A percentile compares a stretch with the other conserved stretches of the same genome.
These are phyloP conservation scores for Fusarium citri DNA, from an alignment of 2,329 filamentous ascomycete species.

Conservation along the genomic window DNA sequence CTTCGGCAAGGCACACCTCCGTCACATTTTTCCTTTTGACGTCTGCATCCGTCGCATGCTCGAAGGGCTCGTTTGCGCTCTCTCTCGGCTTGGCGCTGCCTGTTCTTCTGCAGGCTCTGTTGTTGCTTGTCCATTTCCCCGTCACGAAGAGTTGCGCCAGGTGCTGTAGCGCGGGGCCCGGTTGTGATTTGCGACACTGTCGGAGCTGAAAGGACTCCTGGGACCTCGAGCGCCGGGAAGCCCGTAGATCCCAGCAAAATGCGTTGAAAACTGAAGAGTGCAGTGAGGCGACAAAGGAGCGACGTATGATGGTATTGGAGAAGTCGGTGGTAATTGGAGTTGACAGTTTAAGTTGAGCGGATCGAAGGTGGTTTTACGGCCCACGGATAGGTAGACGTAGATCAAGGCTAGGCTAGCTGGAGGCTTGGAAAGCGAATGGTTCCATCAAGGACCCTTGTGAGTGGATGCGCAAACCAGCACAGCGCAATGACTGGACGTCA, in stretches of 20 bases:
- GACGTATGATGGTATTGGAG: conserved; percentile 6
- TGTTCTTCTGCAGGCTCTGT: conserved; percentile 46
- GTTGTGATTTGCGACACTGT: conserved; percentile 39
- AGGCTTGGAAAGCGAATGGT: conserved; percentile 44
- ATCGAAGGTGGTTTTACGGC: conserved; percentile 46
- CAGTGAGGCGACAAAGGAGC: conserved; percentile 8
- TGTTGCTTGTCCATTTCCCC: conserved; percentile 49
- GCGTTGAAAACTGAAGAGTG: conserved; percentile 17
- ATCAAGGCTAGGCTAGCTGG: conserved; percentile 37
- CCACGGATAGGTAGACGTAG: conserved; percentile 35
- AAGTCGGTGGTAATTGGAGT: conserved; percentile 25
- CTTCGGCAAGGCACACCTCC: conserved; percentile 65
- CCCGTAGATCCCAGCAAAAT: conserved; percentile 46
- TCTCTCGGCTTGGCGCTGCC: conserved; percentile 47
- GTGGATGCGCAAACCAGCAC: conserved; percentile 29
- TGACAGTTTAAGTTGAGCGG: conserved; percentile 41
- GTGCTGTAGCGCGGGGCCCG: conserved; percentile 40
- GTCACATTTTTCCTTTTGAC: conserved; percentile 68
- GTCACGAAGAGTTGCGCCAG: conserved; percentile 41
- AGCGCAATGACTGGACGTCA: conserved; percentile 14
- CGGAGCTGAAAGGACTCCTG: conserved; percentile 36
- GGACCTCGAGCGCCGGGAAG: conserved; percentile 44
- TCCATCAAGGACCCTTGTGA: conserved; percentile 44
- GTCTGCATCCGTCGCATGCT: conserved; percentile 64
- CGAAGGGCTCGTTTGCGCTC: conserved; percentile 47